Evolutionary conservation across 805 yeast species (phyloP), one percentile per base, ranked within the genome.

Genomic region (Blastobotrys robertii): DNA sequence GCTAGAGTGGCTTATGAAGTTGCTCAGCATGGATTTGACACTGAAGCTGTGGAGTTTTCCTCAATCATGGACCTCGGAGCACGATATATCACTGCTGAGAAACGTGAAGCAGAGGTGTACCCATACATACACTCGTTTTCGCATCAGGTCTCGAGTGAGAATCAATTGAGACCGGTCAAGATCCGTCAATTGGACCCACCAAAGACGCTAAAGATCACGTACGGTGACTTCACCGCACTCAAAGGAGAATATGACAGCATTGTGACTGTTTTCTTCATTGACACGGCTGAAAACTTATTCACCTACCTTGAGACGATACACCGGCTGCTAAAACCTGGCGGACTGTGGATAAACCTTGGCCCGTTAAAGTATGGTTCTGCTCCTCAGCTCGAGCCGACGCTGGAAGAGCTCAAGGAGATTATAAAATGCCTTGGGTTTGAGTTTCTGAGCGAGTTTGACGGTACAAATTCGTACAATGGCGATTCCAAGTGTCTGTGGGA

Each of bases 351-450:
- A 48, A 90, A 90, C 57, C 69, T 77, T 9, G 97, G 97, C 0
- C 97, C 97, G 0, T 67, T 90, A 46, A 85, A 88, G 60, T 90
- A 90, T 66, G 97, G 97, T 0, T 77, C 86, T 2, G 87, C 42
- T 79, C 95, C 38, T 68, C 73, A 57, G 76, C 80, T 28, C 3
- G 95, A 88, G 58, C 64, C 86, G 28, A 79, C 78, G 33, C 66
- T 74, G 10, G 80, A 81, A n/a, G 97, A 88, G 56, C 57, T 88
- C 39, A 59, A 63, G 10, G 50, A 56, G n/a, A 54, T 84, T 11
- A 64, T 88, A 30, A 51, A 58, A 15, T 19, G 12, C 10, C 38
- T 63, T 3, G 66, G 77, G 64, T 92, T 94, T 2, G 14, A 32
- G 8, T 87, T 61, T 2, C 44, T 47, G 12, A 32, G 50, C n/a